Evolutionary conservation across 192 early-diverging fungal species (phyloP), one percentile per base, ranked within the genome.

Genomic region (Coemansia umbellata): DNA sequence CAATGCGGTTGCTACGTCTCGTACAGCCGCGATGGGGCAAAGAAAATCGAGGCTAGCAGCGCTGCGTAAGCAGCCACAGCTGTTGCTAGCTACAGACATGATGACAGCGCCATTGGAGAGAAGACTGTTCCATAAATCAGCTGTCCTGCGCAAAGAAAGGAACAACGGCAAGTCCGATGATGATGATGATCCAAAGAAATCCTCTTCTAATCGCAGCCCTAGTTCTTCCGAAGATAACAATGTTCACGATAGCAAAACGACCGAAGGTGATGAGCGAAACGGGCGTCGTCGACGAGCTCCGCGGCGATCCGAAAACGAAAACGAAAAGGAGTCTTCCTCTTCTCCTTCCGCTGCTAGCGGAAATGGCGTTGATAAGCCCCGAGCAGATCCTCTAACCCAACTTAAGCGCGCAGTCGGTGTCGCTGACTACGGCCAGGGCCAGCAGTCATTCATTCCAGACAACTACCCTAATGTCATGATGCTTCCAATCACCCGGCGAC

Each of bases 401-500:
- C 62, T 76, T 22, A 65, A 65, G 54, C 72, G 80, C 22, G 76
- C 80, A 17, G 63, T 82, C 14, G 76, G 81, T 36, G 82, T 85
- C 17, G 66, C 83, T 14, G 87, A 91, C 50, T 73, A 73, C 26
- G 85, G 73, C 39, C 79, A 81, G 28, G 63, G 87, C 15, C 80
- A 86, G 60, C 87, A 87, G 58, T 86, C 87, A 10, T 82, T 87
- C 6, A 87, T 95, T 7, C 95, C 95, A 5, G 91, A 93, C 31
- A 83, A 87, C 37, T 98, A 95, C 61, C 91, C 96, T 5, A 91
- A 95, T 55, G 87, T 97, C 0, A 78, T 99, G 58, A 92, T 93
- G 17, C 80, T 98, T 26, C 96, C 96, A 0, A 88, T 98, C 47
- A 89, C 92, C 14, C 80, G 92, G 8, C 81, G 96, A 19, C 94